A percentile compares a stretch with the other conserved stretches of the same genome.
phyloP scores from a whole-genome alignment of 768 basidiomycete species.

The Calocybe cyanea region DNA sequence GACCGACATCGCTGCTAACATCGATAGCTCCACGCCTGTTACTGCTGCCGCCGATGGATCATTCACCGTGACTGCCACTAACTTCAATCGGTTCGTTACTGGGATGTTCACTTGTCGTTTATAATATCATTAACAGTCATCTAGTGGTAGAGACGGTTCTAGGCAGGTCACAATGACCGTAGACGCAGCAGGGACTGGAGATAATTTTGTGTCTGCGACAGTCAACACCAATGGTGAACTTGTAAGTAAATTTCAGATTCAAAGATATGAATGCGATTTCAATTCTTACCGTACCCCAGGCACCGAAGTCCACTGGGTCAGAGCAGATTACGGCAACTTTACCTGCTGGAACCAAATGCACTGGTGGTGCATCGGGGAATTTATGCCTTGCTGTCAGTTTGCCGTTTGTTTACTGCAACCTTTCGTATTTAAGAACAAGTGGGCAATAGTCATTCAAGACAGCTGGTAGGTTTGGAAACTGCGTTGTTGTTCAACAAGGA shows the following conservation, averaged over 20 bases:
- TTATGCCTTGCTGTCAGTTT: conserved; percentile 45
- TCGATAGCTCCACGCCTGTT: conserved; percentile 36
- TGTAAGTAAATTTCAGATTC: conserved; percentile 31
- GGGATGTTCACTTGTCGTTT: neutral
- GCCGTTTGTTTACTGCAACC: neutral
- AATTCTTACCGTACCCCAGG: too few relatives aligned
- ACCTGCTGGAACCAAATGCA: conserved; percentile 46
- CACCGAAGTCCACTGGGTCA: conserved; percentile 32
- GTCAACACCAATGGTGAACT: conserved; percentile 43
- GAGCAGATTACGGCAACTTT: conserved; percentile 40
- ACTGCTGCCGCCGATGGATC: conserved; percentile 37
- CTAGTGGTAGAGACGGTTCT: conserved; percentile 45
- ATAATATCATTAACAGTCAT: neutral
- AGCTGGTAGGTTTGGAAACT: conserved; percentile 51
- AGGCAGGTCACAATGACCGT: conserved; percentile 42
- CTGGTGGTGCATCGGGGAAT: conserved; percentile 41
- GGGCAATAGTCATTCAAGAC: conserved; percentile 38
- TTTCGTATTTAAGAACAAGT: neutral
- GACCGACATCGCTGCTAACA: conserved; percentile 33
- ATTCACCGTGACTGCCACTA: conserved; percentile 35
- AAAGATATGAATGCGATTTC: too few relatives aligned
- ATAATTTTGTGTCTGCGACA: conserved; percentile 31
- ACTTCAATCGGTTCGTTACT: conserved; percentile 42
- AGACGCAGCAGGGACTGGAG: conserved; percentile 41
- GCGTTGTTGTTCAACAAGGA: conserved; percentile 42